Conservation (phyloP, 225 moss, liverwort and hornwort genomes). For the Straminergon stramineum region DNA sequence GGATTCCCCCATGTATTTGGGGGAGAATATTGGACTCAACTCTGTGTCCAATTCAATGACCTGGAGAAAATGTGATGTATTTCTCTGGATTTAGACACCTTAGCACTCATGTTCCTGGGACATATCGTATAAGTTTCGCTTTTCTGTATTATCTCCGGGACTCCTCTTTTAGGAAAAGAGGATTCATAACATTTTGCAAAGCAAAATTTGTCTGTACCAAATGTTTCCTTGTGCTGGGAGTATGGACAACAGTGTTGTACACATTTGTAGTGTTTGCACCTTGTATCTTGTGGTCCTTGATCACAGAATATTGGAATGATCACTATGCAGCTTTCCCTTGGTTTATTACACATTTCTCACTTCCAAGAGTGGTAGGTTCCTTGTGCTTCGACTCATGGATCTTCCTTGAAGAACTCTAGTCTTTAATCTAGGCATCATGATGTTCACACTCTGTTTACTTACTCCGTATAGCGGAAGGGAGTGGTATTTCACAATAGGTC, state of each 20-base stretch:
- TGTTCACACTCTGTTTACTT: background rate
- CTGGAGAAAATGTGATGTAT: background rate
- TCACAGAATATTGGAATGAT: background rate
- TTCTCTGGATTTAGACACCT: background rate
- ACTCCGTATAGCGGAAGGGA: too few relatives aligned
- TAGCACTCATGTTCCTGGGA: background rate
- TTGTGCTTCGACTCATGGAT: background rate
- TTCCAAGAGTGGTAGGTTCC: background rate
- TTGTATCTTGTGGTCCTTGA: background rate
- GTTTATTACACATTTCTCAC: background rate
- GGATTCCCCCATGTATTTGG: background rate
- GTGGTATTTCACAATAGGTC: too few relatives aligned
- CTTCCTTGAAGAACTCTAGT: background rate
- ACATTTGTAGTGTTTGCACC: background rate
- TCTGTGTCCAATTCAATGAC: background rate
- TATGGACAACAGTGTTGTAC: background rate
- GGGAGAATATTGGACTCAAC: background rate
- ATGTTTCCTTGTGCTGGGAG: background rate
- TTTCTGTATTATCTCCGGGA: background rate
- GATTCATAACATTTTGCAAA: background rate
- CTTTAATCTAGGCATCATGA: background rate
- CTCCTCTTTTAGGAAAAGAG: background rate
- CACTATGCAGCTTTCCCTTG: background rate
- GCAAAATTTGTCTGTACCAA: background rate
- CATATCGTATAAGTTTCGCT: background rate